phyloP scores from a whole-genome alignment of 148 eudicot genomes.

The Rhododendron mucronatum region DNA sequence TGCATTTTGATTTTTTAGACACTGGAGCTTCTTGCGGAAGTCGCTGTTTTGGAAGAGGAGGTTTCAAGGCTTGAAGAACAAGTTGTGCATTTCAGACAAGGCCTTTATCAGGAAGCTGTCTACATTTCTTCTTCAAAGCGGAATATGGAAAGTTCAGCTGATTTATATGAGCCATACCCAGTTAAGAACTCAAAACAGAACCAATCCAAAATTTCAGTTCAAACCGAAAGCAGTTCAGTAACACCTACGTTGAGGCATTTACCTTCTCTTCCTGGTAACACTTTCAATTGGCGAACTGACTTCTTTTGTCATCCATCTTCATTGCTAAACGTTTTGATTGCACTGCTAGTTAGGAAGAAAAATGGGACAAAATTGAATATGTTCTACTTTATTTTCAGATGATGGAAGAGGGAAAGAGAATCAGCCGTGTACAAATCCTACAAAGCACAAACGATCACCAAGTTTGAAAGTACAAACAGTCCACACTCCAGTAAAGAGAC shows the following conservation, averaged over 20 bases:
- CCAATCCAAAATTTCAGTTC: conserved; percentile 24
- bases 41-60: conserved; percentile 87
- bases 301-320: conserved; percentile 23
- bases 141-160: conserved; percentile 7
- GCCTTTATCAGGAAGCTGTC: conserved; percentile 9
- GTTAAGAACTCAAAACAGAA: conserved; percentile 27
- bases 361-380: background rate
- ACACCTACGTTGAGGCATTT: background rate
- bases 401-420: conserved; percentile 46
- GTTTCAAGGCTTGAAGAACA: conserved; percentile 80
- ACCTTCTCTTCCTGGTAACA: conserved; percentile 25
- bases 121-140: conserved; percentile 7
- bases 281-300: conserved; percentile 6
- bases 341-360: background rate
- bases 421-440: conserved; percentile 23
- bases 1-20: conserved; percentile 34
- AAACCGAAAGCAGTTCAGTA: conserved; percentile 9
- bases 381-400: conserved; percentile 22
- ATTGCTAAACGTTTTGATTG: background rate
- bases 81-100: conserved; percentile 48
- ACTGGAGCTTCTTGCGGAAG: conserved; percentile 81
- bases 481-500: conserved; percentile 40
- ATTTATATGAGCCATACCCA: conserved; percentile 27
- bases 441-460: conserved; percentile 35
- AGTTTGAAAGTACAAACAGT: conserved; percentile 27